A percentile compares a stretch with the other conserved stretches of the same genome.
phyloP scores from a whole-genome alignment of 257 asterid species.

The Avicennia marina region DNA sequence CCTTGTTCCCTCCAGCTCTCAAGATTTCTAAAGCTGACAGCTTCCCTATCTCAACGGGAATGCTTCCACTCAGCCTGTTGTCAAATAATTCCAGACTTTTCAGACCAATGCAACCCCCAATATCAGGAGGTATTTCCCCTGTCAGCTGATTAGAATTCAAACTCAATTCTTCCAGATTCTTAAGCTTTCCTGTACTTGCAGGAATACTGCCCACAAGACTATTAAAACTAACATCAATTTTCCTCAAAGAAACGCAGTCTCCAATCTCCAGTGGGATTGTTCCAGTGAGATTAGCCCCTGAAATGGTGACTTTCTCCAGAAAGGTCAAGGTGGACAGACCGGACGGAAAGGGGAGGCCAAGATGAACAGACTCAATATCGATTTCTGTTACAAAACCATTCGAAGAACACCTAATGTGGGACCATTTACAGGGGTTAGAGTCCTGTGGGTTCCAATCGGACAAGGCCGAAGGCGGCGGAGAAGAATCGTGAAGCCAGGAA shows the following conservation, averaged over 20 bases:
- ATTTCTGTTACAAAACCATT: slow-evolving; percentile 38
- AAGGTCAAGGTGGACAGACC: slow-evolving; percentile 45
- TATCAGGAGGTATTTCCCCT: slow-evolving; percentile 46
- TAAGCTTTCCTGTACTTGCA: slow-evolving; percentile 38
- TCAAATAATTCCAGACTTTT: slow-evolving; percentile 43
- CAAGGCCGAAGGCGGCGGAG: slow-evolving; percentile 42
- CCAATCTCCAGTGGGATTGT: slow-evolving; percentile 58
- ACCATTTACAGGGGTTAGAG: slow-evolving; percentile 60
- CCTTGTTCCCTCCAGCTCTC: slow-evolving; percentile 69
- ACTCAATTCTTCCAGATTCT: slow-evolving; percentile 42
- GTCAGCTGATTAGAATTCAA: slow-evolving; percentile 50
- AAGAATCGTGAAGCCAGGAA: slow-evolving; percentile 54
- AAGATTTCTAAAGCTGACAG: slow-evolving; percentile 37
- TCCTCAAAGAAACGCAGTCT: slow-evolving; percentile 33
- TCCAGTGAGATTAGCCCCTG: slow-evolving; percentile 69
- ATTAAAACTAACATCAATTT: slow-evolving; percentile 56
- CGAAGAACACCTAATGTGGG: slow-evolving; percentile 44
- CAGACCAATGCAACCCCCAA: slow-evolving; percentile 40
- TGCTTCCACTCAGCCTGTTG: slow-evolving; percentile 52
- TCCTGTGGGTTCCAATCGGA: slow-evolving; percentile 56
- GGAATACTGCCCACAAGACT: slow-evolving; percentile 52
- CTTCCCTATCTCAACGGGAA: slow-evolving; percentile 50
- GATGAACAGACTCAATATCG: slow-evolving; percentile 34
- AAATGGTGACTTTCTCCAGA: slow-evolving; percentile 41
- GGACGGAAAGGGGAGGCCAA: slow-evolving; percentile 53